Evolutionary conservation across 768 basidiomycete species (phyloP).

Genomic region (Hericium rajendrae): DNA sequence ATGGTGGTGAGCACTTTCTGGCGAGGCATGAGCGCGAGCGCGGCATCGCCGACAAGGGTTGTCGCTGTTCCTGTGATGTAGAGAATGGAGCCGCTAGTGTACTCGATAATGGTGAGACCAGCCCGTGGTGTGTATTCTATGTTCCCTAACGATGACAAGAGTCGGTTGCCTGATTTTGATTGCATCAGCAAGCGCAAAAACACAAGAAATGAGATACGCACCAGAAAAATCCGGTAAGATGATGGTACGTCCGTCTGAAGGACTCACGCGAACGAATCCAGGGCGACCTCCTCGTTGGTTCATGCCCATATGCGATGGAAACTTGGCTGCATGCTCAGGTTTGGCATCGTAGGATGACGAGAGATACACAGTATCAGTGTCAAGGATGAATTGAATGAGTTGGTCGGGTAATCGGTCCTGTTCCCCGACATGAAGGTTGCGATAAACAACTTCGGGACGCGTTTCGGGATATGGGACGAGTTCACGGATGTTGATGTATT

Average conservation of each 20-base stretch:
- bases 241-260: constrained; percentile 43
- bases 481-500: constrained; percentile 54
- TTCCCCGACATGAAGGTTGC: constrained; percentile 23
- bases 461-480: constrained; percentile 34
- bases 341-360: constrained; percentile 40
- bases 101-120: constrained; percentile 46
- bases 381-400: constrained; percentile 36
- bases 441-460: constrained; percentile 29
- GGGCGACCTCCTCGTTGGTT: constrained; percentile 58
- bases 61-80: constrained; percentile 52
- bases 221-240: constrained; percentile 56
- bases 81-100: constrained; percentile 43
- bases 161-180: constrained; percentile 39
- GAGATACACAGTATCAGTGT: constrained; percentile 45
- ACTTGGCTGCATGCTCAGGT: constrained; percentile 26
- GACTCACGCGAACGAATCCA: constrained; percentile 50
- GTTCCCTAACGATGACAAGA: constrained; percentile 57
- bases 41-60: constrained; percentile 38
- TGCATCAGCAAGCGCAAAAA: neutral
- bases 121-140: constrained; percentile 45
- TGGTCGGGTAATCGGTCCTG: constrained; percentile 41
- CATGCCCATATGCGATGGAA: constrained; percentile 52
- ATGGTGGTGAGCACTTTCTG: constrained; percentile 41
- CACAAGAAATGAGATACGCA: constrained; percentile 6
- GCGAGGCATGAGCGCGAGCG: constrained; percentile 45